A percentile compares a stretch with the other conserved stretches of the same genome.
These are phyloP conservation scores for Phytophthora quininea DNA, from an alignment of 352 stramenopile species.

Conservation along the genomic window DNA sequence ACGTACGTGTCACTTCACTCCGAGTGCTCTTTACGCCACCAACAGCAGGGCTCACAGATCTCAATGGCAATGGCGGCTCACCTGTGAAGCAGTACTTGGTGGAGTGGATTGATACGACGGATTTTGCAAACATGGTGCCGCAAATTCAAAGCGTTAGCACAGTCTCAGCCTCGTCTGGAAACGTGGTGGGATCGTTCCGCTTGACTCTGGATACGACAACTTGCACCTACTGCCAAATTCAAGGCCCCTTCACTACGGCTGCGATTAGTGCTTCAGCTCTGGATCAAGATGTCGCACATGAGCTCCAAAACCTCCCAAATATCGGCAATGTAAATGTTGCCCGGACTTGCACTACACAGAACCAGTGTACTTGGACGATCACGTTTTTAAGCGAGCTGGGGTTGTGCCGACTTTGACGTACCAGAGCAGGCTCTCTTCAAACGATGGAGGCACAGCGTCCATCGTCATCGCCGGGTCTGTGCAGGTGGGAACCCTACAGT, in stretches of 20 bases:
- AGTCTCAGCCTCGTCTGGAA: constrained; percentile 28
- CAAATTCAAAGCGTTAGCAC: constrained; percentile 78
- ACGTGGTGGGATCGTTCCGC: constrained; percentile 71
- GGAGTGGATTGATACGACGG: constrained; percentile 88
- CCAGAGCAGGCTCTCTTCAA: constrained; percentile 49
- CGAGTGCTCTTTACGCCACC: constrained; percentile 85
- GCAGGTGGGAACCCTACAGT: constrained; percentile 14
- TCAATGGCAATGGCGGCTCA: constrained; percentile 87
- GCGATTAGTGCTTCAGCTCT: constrained; percentile 77
- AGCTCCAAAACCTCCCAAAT: constrained; percentile 94
- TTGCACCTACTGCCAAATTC: constrained; percentile 81
- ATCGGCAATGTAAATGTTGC: constrained; percentile 90
- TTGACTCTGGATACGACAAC: constrained; percentile 87
- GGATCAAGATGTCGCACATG: constrained; percentile 62
- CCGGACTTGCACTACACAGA: constrained; percentile 43
- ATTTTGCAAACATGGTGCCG: constrained; percentile 67
- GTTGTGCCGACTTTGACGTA: constrained; percentile 55
- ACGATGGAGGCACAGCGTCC: constrained; percentile 39
- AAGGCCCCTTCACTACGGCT: constrained; percentile 60
- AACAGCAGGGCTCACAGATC: constrained; percentile 55
- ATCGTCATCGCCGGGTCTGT: constrained; percentile 34
- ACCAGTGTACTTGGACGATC: constrained; percentile 81
- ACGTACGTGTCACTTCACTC: constrained; percentile 77
- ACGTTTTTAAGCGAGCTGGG: constrained; percentile 80
- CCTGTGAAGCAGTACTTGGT: constrained; percentile 91